A percentile compares a stretch with the other conserved stretches of the same genome.
phyloP scores from a whole-genome alignment of 768 basidiomycete species.

The Boletus tomentosulus region DNA sequence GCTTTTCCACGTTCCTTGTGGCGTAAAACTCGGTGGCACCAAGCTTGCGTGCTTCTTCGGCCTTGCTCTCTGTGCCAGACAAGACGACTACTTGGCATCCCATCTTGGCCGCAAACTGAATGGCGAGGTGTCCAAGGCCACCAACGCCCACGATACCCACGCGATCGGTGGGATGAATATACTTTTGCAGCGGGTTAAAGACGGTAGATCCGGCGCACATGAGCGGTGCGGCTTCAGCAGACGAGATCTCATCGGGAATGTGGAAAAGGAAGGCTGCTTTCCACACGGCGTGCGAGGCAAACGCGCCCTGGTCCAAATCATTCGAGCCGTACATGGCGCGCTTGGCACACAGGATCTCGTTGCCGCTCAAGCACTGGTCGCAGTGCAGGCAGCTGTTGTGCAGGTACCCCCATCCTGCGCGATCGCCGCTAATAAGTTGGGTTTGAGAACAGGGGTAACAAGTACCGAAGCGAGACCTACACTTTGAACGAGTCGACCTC shows the following conservation, averaged over 20 bases:
- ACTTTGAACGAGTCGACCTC: slow-evolving; percentile 32
- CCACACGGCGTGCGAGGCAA: slow-evolving; percentile 35
- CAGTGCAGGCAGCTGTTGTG: slow-evolving; percentile 33
- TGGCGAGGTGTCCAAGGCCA: slow-evolving; percentile 36
- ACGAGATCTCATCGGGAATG: slow-evolving; percentile 29
- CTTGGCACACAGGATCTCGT: slow-evolving; percentile 27
- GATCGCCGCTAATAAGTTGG: slow-evolving; percentile 28
- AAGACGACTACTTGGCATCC: slow-evolving; percentile 37
- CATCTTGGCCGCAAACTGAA: slow-evolving; percentile 39
- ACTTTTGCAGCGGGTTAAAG: slow-evolving; percentile 25
- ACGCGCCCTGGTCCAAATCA: slow-evolving; percentile 33
- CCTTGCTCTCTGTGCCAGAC: slow-evolving; percentile 32
- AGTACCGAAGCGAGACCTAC: slow-evolving; percentile 16
- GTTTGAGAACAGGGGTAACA: background rate
- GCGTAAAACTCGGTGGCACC: slow-evolving; percentile 36
- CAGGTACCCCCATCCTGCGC: slow-evolving; percentile 35
- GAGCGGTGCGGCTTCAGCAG: slow-evolving; percentile 31
- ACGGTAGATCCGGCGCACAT: slow-evolving; percentile 38
- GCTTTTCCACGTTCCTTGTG: slow-evolving; percentile 22
- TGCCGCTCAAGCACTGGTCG: slow-evolving; percentile 31
- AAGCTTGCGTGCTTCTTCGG: slow-evolving; percentile 28
- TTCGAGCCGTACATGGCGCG: slow-evolving; percentile 23
- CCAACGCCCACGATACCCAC: slow-evolving; percentile 35
- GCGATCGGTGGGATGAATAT: slow-evolving; percentile 29
- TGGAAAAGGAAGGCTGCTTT: slow-evolving; percentile 33